Conservation (phyloP, 345 rosid species). For the Heritiera littoralis region DNA sequence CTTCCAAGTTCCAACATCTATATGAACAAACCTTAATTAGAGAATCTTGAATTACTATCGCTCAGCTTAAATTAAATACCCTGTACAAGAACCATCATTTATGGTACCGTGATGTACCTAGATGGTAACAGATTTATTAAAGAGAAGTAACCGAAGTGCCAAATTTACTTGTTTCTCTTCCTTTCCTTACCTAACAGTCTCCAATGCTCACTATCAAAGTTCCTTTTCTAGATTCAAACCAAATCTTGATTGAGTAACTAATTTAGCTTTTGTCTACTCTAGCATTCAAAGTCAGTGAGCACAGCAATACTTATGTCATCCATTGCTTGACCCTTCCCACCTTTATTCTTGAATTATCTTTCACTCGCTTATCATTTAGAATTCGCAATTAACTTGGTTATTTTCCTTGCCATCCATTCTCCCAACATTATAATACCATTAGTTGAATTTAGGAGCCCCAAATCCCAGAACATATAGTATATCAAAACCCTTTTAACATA, state of each 20-base stretch:
- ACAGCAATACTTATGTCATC: not conserved
- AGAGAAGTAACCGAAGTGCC: not conserved
- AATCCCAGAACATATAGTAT: not conserved
- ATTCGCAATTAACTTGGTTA: not conserved
- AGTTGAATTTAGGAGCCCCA: not conserved
- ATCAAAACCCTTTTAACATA: constrained; percentile 2
- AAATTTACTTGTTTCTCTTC: not conserved
- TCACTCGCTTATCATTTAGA: not conserved
- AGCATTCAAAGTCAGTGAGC: not conserved
- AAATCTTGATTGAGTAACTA: not conserved
- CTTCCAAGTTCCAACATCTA: not conserved
- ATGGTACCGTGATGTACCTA: not conserved
- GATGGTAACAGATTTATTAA: not conserved
- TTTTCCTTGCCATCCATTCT: not conserved
- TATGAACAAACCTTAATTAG: not conserved
- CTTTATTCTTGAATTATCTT: constrained; percentile 8
- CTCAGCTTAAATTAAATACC: not conserved
- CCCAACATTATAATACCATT: not conserved
- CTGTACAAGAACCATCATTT: not conserved
- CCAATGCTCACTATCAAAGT: constrained; percentile 5
- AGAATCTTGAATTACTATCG: not conserved
- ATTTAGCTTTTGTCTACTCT: not conserved
- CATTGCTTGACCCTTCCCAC: not conserved
- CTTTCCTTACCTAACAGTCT: not conserved
- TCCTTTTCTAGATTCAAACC: not conserved